phyloP scores from a whole-genome alignment of 345 rosid genomes.

The Cardamine chenopodiifolia region DNA sequence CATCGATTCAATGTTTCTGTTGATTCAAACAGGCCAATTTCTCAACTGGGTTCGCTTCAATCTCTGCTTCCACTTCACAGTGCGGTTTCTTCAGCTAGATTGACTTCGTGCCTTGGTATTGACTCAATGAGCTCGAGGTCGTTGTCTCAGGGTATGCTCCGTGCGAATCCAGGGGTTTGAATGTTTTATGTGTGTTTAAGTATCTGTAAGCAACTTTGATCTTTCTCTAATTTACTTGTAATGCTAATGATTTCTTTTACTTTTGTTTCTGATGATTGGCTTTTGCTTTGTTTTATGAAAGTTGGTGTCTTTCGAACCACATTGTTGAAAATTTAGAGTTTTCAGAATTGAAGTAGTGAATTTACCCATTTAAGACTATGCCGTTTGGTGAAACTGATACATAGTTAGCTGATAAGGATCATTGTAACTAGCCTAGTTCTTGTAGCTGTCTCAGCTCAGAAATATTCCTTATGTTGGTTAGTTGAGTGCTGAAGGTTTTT shows the following conservation, averaged over 20 bases:
- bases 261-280: not conserved
- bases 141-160: constrained; percentile 89
- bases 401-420: not conserved
- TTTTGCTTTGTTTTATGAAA: constrained; percentile 16
- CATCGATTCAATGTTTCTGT: not conserved
- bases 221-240: not conserved
- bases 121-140: constrained; percentile 74
- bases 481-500: not conserved
- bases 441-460: not conserved
- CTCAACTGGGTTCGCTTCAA: constrained; percentile 64
- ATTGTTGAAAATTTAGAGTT: not conserved
- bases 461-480: not conserved
- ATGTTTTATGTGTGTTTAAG: constrained; percentile 42
- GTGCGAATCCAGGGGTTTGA: constrained; percentile 61
- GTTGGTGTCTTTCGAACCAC: not conserved
- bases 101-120: constrained; percentile 75
- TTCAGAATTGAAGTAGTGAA: not conserved
- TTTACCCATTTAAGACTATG: too few relatives aligned
- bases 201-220: constrained; percentile 47
- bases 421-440: not conserved
- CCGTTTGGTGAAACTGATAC: not conserved
- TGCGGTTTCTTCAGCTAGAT: constrained; percentile 75
- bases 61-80: constrained; percentile 75
- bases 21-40: constrained; percentile 49
- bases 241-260: not conserved